Conservation (phyloP, 2,329 filamentous ascomycete species). For the Venturia asperata region DNA sequence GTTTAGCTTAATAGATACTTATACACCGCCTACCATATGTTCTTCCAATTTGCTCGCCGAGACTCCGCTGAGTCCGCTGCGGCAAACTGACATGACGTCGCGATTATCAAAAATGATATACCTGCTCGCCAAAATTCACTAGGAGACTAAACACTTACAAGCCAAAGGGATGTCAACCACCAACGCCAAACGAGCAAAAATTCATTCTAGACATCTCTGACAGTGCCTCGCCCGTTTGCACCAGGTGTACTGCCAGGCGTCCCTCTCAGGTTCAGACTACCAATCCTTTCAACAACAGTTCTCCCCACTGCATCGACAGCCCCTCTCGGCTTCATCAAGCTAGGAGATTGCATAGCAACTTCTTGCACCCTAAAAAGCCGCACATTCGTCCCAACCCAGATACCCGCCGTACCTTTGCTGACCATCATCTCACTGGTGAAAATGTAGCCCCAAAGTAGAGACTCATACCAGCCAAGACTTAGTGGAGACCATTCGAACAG, state of each 20-base stretch:
- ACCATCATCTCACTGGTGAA: conserved; percentile 87
- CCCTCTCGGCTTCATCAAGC: conserved; percentile 74
- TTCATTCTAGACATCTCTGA: conserved; percentile 6
- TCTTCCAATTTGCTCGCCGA: too few species aligned
- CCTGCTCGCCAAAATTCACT: background rate
- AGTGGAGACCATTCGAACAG: conserved; percentile 92
- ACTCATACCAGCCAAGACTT: conserved; percentile 92
- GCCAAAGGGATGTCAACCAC: background rate
- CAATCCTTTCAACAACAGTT: conserved; percentile 80
- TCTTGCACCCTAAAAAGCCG: conserved; percentile 87
- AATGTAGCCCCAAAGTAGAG: conserved; percentile 85
- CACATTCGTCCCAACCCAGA: conserved; percentile 89
- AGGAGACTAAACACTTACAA: background rate
- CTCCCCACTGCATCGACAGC: conserved; percentile 91
- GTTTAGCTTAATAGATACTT: too few species aligned
- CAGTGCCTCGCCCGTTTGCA: conserved; percentile 1
- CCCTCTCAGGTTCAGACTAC: conserved; percentile 63
- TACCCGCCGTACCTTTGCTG: conserved; percentile 76
- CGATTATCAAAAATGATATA: background rate
- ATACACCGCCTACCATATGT: too few species aligned
- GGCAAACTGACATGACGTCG: background rate
- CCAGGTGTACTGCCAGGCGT: conserved; percentile 5
- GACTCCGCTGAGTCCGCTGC: too few species aligned
- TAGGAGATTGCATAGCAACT: conserved; percentile 70
- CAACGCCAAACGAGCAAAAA: background rate